Evolutionary conservation across 192 early-diverging fungal species (phyloP).

Genomic region (Gryganskiella cystojenkinii): DNA sequence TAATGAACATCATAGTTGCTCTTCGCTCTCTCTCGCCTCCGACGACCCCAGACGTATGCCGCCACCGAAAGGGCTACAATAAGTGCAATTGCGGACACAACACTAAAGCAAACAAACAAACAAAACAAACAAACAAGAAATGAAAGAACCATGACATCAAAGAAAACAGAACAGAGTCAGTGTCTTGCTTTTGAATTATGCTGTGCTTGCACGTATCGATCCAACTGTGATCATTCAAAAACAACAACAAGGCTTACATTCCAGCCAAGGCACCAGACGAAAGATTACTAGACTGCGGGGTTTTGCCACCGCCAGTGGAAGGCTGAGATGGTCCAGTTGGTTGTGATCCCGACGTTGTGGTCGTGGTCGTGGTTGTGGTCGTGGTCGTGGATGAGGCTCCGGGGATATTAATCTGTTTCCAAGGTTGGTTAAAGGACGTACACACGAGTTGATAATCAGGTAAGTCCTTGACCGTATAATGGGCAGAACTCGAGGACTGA

Average conservation of each 20-base stretch:
- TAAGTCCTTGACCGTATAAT: constrained; percentile 21
- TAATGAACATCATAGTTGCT: constrained; percentile 10
- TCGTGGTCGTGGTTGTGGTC: background rate
- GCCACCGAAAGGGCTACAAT: constrained; percentile 42
- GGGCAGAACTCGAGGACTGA: constrained; percentile 16
- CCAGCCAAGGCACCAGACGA: constrained; percentile 39
- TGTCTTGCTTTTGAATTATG: no score
- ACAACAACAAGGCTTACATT: constrained; percentile 18
- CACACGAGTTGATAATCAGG: constrained; percentile 22
- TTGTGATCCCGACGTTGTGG: background rate
- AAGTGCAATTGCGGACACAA: constrained; percentile 36
- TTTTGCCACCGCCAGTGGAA: background rate
- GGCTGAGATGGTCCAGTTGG: background rate
- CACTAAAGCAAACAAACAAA: background rate
- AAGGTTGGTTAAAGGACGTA: constrained; percentile 15
- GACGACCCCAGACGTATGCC: constrained; percentile 26
- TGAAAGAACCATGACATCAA: no score
- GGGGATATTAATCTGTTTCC: constrained; percentile 32
- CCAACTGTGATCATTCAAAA: no score
- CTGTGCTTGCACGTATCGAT: no score
- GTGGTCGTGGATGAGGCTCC: constrained; percentile 6
- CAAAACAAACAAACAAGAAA: no score
- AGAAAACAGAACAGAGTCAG: no score
- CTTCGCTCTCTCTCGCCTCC: constrained; percentile 17
- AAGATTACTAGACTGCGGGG: background rate